phyloP scores from a whole-genome alignment of 2,329 filamentous ascomycete species.

The Pyrenophora seminiperda region DNA sequence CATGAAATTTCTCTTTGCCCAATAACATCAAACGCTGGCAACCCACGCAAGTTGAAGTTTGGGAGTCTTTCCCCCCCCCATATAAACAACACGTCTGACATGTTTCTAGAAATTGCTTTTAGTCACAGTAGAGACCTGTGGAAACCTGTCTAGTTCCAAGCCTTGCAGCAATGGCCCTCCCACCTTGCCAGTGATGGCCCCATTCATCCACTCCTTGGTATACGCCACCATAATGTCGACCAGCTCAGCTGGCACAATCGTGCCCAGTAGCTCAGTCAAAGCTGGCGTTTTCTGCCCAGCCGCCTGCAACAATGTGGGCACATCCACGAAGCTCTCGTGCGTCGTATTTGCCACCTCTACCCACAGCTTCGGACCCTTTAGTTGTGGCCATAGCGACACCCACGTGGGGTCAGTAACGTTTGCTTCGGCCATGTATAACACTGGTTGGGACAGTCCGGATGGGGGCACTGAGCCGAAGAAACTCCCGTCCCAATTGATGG shows the following conservation, averaged over 20 bases:
- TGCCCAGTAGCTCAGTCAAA: not conserved
- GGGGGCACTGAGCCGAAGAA: constrained; percentile 21
- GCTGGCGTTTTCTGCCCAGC: not conserved
- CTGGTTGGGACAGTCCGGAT: constrained; percentile 25
- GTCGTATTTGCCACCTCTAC: constrained; percentile 22
- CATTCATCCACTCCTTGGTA: constrained; percentile 26
- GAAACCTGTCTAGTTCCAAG: constrained; percentile 24
- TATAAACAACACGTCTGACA: no score
- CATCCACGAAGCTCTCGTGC: constrained; percentile 20
- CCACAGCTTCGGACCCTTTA: constrained; percentile 33
- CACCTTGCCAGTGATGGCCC: constrained; percentile 18
- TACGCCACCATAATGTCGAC: constrained; percentile 19
- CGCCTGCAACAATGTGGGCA: not conserved
- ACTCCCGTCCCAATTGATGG: constrained; percentile 23
- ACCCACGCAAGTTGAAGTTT: no score
- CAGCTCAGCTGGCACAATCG: not conserved
- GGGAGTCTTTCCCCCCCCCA: no score
- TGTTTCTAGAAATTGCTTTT: constrained; percentile 14
- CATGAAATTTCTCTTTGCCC: no score
- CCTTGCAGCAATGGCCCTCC: constrained; percentile 24
- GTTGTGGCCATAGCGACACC: constrained; percentile 20
- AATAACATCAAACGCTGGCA: no score
- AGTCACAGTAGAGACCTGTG: constrained; percentile 20
- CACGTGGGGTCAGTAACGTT: constrained; percentile 15
- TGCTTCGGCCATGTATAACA: constrained; percentile 23